phyloP scores from a whole-genome alignment of 768 basidiomycete species.

The Lentinula raphanica region DNA sequence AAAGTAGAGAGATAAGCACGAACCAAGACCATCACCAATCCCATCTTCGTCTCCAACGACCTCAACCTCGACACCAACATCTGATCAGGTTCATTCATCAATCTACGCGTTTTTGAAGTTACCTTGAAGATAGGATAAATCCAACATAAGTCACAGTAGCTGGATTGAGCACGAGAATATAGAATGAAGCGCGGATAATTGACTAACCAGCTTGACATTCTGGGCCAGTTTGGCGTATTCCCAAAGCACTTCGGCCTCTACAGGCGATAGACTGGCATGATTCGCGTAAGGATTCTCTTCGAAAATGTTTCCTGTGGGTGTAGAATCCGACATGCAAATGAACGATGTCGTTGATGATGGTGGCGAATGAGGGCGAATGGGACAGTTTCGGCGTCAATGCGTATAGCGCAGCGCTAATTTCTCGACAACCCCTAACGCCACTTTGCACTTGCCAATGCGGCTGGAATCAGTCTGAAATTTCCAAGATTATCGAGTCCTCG shows the following conservation, averaged over 20 bases:
- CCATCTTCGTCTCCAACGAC: slow-evolving; percentile 89
- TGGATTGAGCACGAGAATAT: not conserved
- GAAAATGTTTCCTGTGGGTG: slow-evolving; percentile 32
- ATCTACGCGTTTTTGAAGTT: slow-evolving; percentile 56
- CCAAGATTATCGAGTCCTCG: no score
- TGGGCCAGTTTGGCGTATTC: slow-evolving; percentile 88
- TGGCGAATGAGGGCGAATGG: not conserved
- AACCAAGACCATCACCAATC: slow-evolving; percentile 88
- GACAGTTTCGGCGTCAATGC: not conserved
- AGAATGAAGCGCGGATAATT: not conserved
- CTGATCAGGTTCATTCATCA: slow-evolving; percentile 76
- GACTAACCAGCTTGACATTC: slow-evolving; percentile 69
- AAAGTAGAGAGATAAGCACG: no score
- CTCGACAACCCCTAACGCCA: no score
- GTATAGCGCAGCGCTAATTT: no score
- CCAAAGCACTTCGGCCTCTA: slow-evolving; percentile 83
- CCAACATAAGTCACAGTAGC: not conserved
- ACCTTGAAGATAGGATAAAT: slow-evolving; percentile 36
- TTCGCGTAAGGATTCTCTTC: slow-evolving; percentile 67
- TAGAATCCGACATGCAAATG: not conserved
- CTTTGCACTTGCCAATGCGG: no score
- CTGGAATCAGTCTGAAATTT: no score
- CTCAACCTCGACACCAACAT: slow-evolving; percentile 70
- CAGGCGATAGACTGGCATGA: slow-evolving; percentile 57
- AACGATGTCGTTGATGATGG: not conserved